Conservation (phyloP, 2,329 filamentous ascomycete genomes). For the Phaeosphaeriaceae sp. region DNA sequence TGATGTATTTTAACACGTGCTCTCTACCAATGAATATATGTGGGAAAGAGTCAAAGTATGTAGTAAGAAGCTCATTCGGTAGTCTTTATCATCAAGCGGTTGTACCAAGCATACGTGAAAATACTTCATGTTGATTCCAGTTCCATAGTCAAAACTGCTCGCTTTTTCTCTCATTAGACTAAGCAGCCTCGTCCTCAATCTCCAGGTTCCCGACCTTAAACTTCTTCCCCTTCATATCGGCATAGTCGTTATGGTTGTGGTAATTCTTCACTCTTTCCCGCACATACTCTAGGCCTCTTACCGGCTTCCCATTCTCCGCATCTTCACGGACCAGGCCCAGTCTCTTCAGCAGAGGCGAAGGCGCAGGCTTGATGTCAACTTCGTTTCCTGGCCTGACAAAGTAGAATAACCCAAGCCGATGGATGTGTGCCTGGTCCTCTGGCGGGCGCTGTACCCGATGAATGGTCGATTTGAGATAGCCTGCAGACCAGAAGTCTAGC, state of each 20-base stretch:
- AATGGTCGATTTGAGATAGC: conserved; percentile 58
- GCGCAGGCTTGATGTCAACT: conserved; percentile 46
- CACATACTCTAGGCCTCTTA: conserved; percentile 52
- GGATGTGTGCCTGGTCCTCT: conserved; percentile 45
- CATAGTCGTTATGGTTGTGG: conserved; percentile 50
- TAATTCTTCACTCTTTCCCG: conserved; percentile 52
- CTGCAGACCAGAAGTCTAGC: conserved; percentile 49
- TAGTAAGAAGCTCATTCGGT: no score
- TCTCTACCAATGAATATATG: no score
- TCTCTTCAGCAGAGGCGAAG: conserved; percentile 43
- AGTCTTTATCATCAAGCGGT: no score
- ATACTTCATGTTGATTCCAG: background rate
- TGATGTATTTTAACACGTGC: no score
- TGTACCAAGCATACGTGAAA: background rate
- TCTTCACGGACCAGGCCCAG: conserved; percentile 31
- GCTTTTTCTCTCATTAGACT: background rate
- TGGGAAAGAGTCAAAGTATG: no score
- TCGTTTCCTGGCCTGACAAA: conserved; percentile 51
- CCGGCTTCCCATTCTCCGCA: conserved; percentile 31
- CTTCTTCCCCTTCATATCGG: conserved; percentile 49
- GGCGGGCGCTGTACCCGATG: conserved; percentile 60
- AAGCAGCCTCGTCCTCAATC: conserved; percentile 50
- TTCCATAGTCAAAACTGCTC: background rate
- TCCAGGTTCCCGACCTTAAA: conserved; percentile 51
- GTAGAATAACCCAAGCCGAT: conserved; percentile 51